Base-by-base conservation (phyloP, 306 rosid genomes). In the Malus sieversii region DNA sequence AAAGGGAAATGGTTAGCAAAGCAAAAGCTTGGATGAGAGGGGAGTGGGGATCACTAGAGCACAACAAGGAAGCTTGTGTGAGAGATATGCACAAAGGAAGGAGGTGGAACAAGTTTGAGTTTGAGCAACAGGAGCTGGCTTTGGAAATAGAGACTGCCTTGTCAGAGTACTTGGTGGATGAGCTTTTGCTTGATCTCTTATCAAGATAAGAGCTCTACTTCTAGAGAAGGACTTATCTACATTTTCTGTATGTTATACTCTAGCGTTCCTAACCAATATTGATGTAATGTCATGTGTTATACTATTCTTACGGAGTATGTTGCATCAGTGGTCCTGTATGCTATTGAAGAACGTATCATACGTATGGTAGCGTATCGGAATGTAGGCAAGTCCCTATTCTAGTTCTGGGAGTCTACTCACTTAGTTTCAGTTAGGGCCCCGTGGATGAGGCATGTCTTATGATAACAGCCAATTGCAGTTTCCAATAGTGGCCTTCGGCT, bases 111-210 rank as follows among this genome's bases (percentile, higher is more conserved):
- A 78, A 70, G 63, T 80, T 84, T 79, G 81, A 79, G 27, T 82
- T 83, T 71, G 97, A 87, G 75, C 70, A 78, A 83, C 79, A 86
- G 63, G 90, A 90, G 29, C 65, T 88, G 58, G 90, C 77, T 32
- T 58, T 84, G 70, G 80, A 87, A 76, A 83, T 92, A 74, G 96
- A 83, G 77, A 58, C 53, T 27, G 84, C 52, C 64, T 63, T 90
- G 75, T 71, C 87, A 53, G 82, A 66, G 22, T 48, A 29, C 74
- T 82, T 92, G 87, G 53, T 87, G 73, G 80, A 30, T 75, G 93
- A 87, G 69, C 66, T 90, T 78, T 32, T 88, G n/a, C 68, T 75
- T 32, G 86, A 79, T 60, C 77, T 78, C 23, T 66, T 71, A 38
- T 58, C 18, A 18, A 27, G 51, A 10, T 58, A 32, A 66, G 16